Evolutionary conservation across 768 basidiomycete genomes (phyloP), one percentile per base, ranked within the genome.

Genomic region (Clitopilus hobsonii): DNA sequence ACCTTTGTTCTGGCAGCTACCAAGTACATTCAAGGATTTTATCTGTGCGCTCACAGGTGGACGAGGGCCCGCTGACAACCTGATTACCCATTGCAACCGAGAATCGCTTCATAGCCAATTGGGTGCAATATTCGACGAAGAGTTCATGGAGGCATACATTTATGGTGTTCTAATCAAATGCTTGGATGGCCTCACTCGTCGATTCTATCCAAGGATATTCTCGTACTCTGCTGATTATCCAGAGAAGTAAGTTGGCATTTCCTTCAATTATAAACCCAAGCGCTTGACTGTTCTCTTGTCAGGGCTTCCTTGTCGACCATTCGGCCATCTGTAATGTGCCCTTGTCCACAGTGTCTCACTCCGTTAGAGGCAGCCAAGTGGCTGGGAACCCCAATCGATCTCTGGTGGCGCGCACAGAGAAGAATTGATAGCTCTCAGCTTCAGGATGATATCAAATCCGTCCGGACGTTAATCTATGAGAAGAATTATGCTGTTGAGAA

Each of bases 221-320:
- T 65, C 61, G 4, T 72, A 70, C 51, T 63, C 65, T 1, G 71
- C 71, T 0, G 73, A 74, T 54, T 73, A 73, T 60, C 67, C 69
- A 16, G 67, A 74, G 52, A 72, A 71, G 71, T 73, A 10, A 36
- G 32, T 54, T 28, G 62, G 54, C 52, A 23, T 25, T 13, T 36
- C 38, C 20, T 41, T 16, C n/a, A 32, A 14, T 16, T 23, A 14
- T 54, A 1, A n/a, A 45, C 41, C 3, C 8, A 36, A 3, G 26
- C 23, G 52, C 20, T n/a, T 50, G 25, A 26, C 13, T 27, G 27
- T n/a, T 11, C 24, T 20, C 28, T 41, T 20, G 24, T 27, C 36
- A 66, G 66, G 41, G 53, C 58, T 11, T 48, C 65, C 6, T 28
- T 67, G 6, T 63, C 65, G 7, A 54, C 57, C 2, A 58, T 67